A percentile compares a stretch with the other conserved stretches of the same genome.
Conservation (phyloP, 345 rosid genomes). For the Eucalyptus marginata region DNA sequence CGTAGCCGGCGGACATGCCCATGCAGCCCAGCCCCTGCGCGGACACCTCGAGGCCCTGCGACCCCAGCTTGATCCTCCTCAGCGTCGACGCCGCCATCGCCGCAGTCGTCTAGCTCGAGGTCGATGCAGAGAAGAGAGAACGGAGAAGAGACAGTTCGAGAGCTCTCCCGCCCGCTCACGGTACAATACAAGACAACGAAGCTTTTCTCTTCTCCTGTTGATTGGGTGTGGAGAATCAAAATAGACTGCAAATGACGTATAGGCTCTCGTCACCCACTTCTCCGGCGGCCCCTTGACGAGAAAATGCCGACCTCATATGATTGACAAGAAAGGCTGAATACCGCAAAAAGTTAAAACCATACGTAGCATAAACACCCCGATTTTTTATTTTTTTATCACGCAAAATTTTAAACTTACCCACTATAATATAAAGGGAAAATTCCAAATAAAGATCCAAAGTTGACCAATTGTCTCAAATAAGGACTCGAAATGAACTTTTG, state of each 20-base stretch:
- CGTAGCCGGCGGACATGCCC: slow-evolving; percentile 34
- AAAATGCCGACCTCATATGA: no score
- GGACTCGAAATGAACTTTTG: no score
- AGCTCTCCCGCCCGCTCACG: neutral
- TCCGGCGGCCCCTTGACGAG: neutral
- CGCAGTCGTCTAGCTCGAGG: neutral
- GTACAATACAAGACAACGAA: neutral
- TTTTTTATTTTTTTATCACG: no score
- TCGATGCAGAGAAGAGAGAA: neutral
- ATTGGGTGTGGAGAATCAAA: neutral
- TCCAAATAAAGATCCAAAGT: no score
- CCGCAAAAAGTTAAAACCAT: no score
- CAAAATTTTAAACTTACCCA: no score
- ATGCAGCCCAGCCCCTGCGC: neutral
- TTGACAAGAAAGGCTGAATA: no score
- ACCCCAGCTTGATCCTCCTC: neutral
- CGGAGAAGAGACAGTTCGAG: neutral
- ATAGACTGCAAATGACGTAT: neutral
- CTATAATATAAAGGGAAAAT: no score
- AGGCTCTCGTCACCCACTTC: neutral
- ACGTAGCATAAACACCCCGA: no score
- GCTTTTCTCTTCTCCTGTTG: neutral
- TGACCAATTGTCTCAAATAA: no score
- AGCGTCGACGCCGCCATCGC: neutral
- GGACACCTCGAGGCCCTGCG: neutral